phyloP scores from a whole-genome alignment of 768 basidiomycete species.

The Paxillus rubicundulus region DNA sequence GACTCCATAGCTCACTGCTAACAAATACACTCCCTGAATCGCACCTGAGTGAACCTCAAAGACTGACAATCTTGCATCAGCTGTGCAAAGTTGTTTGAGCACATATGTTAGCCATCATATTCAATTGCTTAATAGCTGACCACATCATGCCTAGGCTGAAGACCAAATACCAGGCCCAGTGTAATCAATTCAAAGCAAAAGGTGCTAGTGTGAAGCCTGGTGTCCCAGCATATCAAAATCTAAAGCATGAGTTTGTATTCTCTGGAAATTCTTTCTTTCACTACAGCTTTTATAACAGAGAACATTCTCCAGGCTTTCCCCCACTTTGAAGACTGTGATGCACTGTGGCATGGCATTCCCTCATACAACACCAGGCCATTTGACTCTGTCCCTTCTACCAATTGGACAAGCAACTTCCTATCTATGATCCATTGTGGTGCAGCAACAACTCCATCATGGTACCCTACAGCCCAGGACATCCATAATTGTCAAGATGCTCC shows the following conservation, averaged over 20 bases:
- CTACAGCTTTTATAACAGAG: too few relatives aligned
- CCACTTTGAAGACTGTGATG: not conserved
- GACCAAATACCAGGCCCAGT: not conserved
- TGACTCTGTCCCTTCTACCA: too few relatives aligned
- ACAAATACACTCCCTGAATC: too few relatives aligned
- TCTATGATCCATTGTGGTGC: too few relatives aligned
- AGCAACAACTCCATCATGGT: too few relatives aligned
- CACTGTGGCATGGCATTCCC: not conserved
- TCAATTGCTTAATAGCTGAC: not conserved
- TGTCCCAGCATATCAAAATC: not conserved
- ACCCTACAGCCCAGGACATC: too few relatives aligned
- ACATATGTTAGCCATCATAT: not conserved
- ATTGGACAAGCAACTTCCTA: too few relatives aligned
- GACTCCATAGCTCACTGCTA: too few relatives aligned
- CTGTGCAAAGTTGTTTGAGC: not conserved
- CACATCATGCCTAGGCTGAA: not conserved
- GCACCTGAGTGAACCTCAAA: too few relatives aligned
- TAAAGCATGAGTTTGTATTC: not conserved
- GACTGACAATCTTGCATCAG: not conserved
- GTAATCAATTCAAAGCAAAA: not conserved
- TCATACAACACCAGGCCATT: not conserved
- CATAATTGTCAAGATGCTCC: too few relatives aligned
- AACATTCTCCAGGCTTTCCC: too few relatives aligned
- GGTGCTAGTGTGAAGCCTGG: not conserved
- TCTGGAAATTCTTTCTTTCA: too few relatives aligned